Evolutionary conservation across 148 eudicot species (phyloP).

Genomic region (Chenopodium suecicum): DNA sequence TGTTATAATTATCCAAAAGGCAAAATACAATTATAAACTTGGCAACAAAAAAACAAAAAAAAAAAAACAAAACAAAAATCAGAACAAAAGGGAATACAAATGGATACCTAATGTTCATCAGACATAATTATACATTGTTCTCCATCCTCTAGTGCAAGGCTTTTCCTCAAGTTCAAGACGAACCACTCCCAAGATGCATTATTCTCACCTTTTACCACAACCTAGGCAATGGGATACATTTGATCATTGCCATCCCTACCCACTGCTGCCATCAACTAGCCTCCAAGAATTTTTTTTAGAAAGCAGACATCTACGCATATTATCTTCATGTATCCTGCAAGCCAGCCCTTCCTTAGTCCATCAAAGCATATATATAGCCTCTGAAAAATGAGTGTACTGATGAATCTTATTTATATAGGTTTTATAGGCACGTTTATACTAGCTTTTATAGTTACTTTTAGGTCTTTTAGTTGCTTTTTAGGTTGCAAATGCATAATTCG

Average conservation of each 20-base stretch:
- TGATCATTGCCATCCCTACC: conserved; percentile 11
- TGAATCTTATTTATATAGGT: too few species aligned
- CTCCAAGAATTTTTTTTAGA: neutral
- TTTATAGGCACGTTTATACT: too few species aligned
- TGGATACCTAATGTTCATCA: neutral
- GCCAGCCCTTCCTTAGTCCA: neutral
- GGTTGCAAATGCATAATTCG: too few species aligned
- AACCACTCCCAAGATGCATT: conserved; percentile 3
- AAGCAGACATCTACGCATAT: conserved; percentile 3
- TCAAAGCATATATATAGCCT: conserved; percentile 8
- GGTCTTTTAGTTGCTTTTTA: too few species aligned
- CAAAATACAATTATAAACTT: too few species aligned
- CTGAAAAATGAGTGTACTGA: neutral
- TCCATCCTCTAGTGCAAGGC: neutral
- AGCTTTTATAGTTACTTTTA: too few species aligned
- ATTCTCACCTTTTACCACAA: neutral
- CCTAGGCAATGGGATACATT: neutral
- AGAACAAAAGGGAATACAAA: too few species aligned
- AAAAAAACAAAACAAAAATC: neutral
- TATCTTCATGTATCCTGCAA: neutral
- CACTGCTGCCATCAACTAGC: neutral
- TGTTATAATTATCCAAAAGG: neutral
- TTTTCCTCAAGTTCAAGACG: neutral
- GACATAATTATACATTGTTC: neutral
- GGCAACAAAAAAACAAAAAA: neutral